Base-by-base conservation (phyloP, 179 eudicot species). In the Patellifolia procumbens region DNA sequence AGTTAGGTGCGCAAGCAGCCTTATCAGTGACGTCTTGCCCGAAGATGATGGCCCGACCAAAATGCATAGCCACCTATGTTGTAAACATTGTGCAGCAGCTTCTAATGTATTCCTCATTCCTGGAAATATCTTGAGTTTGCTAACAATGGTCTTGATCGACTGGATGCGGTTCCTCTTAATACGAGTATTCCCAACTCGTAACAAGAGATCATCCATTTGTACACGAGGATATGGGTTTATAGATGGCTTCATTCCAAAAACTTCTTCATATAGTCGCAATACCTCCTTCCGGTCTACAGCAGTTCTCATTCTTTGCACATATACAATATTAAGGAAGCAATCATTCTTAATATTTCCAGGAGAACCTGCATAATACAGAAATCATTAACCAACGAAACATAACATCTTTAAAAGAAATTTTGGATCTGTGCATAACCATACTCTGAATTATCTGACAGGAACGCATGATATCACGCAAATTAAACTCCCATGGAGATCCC, bases 401-500 rank as follows among this genome's bases (percentile, higher is more conserved):
- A 51, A 26, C 46, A 42, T 11, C 37, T 17, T 24, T 8, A n/a
- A 62, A 29, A 31, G 12, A 58, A 29, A 55, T 34, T 2, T 7
- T 13, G 51, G 16, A 60, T 35, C 26, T 24, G 70, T 13, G 62
- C 7, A 59, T 13, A 2, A 34, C 75, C 32, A 60, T 59, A 94
- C 98, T 94, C 87, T 89, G 77, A 45, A 94, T 89, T 70, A 94
- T 86, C 86, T 94, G 84, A 78, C 99, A 95, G 28, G 97, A 95
- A 68, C 99, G 97, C 49, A 88, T 81, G 59, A 95, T 88, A 85
- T 95, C 99, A 53, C 99, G 93, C 34, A 95, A 89, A 81, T 95
- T 95, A 76, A 95, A 95, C 83, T 95, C 99, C 99, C 99, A 95
- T 31, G 99, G 99, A 67, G 95, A 89, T 46, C 99, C 99, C 66